These are phyloP conservation scores for Sanchytrium tribonematis DNA, from an alignment of 371 early-diverging fungal genomes.

Conservation along the genomic window DNA sequence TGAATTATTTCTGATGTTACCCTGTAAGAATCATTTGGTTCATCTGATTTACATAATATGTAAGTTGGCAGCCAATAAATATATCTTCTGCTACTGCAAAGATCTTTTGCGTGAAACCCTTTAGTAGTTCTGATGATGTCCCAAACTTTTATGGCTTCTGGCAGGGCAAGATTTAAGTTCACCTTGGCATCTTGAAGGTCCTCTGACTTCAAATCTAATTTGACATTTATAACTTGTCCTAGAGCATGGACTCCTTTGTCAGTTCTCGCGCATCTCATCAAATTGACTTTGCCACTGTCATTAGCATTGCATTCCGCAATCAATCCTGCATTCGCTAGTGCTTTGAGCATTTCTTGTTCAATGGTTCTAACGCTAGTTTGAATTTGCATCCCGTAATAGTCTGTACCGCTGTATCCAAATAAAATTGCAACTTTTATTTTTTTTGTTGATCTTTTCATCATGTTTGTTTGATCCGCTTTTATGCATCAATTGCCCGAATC, in stretches of 20 bases:
- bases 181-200: conserved; percentile 1
- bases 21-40: conserved; percentile 19
- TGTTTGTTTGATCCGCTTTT: too few species aligned
- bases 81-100: conserved; percentile 76
- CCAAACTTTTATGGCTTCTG: conserved; percentile 57
- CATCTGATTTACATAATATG: conserved; percentile 23
- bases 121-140: conserved; percentile 38
- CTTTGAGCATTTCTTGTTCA: conserved; percentile 47
- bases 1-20: conserved; percentile 25
- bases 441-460: conserved; percentile 15
- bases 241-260: conserved; percentile 99
- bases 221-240: conserved; percentile 69
- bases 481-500: too few species aligned
- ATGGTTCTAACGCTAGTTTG: conserved; percentile 37
- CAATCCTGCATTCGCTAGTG: conserved; percentile 36
- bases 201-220: conserved; percentile 16
- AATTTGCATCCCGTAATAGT: conserved; percentile 85
- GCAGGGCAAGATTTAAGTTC: conserved; percentile 18
- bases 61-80: conserved; percentile 92
- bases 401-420: conserved; percentile 75
- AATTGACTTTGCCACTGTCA: conserved; percentile 38
- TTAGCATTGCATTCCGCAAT: conserved; percentile 40
- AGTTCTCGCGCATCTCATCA: conserved; percentile 39
- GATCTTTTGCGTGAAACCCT: conserved; percentile 66
- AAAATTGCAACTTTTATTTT: conserved; percentile 66